Evolutionary conservation across 768 basidiomycete genomes (phyloP).

Genomic region (Mycena capillaripes): DNA sequence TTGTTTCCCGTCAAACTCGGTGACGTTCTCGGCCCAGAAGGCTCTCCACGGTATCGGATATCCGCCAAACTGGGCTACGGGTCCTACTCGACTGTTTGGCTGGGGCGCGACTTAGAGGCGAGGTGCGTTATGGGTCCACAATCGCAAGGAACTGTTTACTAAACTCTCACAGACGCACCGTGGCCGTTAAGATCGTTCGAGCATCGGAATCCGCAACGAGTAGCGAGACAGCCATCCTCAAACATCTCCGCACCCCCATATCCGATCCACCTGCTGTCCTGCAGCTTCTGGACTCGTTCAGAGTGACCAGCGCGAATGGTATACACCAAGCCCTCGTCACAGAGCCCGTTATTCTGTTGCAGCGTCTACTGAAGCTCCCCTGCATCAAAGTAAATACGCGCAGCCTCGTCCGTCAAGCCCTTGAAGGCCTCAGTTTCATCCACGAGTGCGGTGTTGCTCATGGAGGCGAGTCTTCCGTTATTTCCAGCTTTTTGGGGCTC

Average conservation of each 20-base stretch:
- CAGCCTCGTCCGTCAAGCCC: neutral
- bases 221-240: neutral
- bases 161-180: neutral
- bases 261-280: neutral
- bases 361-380: neutral
- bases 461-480: neutral
- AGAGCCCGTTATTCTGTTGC: neutral
- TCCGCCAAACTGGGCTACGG: slow-evolving; percentile 11
- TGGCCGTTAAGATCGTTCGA: slow-evolving; percentile 8
- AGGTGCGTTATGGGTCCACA: neutral
- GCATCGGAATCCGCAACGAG: neutral
- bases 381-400: neutral
- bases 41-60: slow-evolving; percentile 1
- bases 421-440: slow-evolving; percentile 9
- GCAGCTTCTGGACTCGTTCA: neutral
- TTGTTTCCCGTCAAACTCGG: slow-evolving; percentile 1
- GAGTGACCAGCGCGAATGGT: neutral
- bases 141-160: neutral
- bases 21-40: slow-evolving; percentile 5
- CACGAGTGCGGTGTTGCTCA: slow-evolving; percentile 2
- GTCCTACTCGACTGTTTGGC: slow-evolving; percentile 17
- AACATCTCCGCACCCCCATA: neutral
- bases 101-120: neutral
- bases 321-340: slow-evolving; percentile 3
- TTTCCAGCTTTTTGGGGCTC: neutral